These are phyloP conservation scores for Blastobotrys peoriensis DNA, from an alignment of 805 yeast species.

Conservation along the genomic window DNA sequence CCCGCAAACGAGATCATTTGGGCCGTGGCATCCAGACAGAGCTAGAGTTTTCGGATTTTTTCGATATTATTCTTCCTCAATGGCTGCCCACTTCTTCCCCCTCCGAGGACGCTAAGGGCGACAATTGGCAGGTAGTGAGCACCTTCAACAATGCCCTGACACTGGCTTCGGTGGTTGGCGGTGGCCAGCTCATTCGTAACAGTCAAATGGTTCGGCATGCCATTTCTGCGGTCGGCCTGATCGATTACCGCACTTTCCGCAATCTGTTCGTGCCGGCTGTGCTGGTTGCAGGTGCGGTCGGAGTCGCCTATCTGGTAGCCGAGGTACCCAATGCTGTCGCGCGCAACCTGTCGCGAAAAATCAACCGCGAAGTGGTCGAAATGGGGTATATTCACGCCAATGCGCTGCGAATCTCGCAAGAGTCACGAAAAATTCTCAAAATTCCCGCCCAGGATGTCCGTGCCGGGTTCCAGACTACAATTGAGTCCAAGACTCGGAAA, in stretches of 20 bases:
- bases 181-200: conserved; percentile 21
- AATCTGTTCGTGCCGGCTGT: conserved; percentile 50
- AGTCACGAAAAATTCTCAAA: conserved; percentile 72
- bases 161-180: conserved; percentile 26
- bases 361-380: conserved; percentile 53
- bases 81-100: conserved; percentile 26
- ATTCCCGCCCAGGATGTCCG: conserved; percentile 80
- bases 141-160: conserved; percentile 23
- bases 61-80: conserved; percentile 57
- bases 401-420: conserved; percentile 71
- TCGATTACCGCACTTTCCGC: conserved; percentile 21
- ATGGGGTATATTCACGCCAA: conserved; percentile 76
- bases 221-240: conserved; percentile 12
- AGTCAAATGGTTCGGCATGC: conserved; percentile 19
- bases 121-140: conserved; percentile 4
- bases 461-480: conserved; percentile 55
- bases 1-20: conserved; percentile 59
- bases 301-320: conserved; percentile 56
- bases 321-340: conserved; percentile 91
- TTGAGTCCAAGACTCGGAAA: conserved; percentile 55
- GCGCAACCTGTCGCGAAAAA: conserved; percentile 68
- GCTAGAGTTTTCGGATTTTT: conserved; percentile 63
- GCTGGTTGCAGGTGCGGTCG: conserved; percentile 45
- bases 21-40: conserved; percentile 53
- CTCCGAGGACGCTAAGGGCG: conserved; percentile 22